These are phyloP conservation scores for Aegilops tauschii DNA, from an alignment of 176 grass and related monocot genomes.

Conservation along the genomic window DNA sequence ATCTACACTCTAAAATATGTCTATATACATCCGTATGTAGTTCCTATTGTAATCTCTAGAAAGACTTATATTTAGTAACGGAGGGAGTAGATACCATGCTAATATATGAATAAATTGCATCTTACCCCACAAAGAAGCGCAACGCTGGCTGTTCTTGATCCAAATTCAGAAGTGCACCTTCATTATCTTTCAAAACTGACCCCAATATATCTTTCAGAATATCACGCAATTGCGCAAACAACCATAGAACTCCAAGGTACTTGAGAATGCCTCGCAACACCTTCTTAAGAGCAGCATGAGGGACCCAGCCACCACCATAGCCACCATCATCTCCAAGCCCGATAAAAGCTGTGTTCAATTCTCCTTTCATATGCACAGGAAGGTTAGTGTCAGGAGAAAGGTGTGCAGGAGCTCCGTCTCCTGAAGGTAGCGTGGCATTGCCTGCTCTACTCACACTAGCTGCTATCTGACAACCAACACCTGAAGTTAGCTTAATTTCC, in stretches of 20 bases:
- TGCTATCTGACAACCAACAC: conserved; percentile 49
- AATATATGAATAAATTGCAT: conserved; percentile 26
- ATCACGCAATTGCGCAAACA: conserved; percentile 92
- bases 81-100: neutral
- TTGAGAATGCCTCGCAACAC: conserved; percentile 89
- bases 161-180: conserved; percentile 91
- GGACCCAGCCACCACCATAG: conserved; percentile 95
- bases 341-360: conserved; percentile 80
- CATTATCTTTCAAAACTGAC: conserved; percentile 94
- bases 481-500: conserved; percentile 49
- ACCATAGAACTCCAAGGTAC: conserved; percentile 94
- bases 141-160: conserved; percentile 96
- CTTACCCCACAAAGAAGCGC: conserved; percentile 97
- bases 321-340: conserved; percentile 90
- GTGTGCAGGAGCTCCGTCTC: conserved; percentile 52
- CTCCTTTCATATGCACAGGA: conserved; percentile 81
- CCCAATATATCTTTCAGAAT: conserved; percentile 92
- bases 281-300: conserved; percentile 92
- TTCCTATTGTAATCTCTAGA: too few relatives aligned
- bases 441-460: conserved; percentile 46
- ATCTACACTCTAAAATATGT: too few relatives aligned
- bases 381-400: conserved; percentile 57
- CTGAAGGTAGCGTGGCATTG: conserved; percentile 45
- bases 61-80: too few relatives aligned
- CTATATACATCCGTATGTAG: too few relatives aligned